These are phyloP conservation scores for Microdochium bolleyi DNA, from an alignment of 2,329 filamentous ascomycete species.

Conservation along the genomic window DNA sequence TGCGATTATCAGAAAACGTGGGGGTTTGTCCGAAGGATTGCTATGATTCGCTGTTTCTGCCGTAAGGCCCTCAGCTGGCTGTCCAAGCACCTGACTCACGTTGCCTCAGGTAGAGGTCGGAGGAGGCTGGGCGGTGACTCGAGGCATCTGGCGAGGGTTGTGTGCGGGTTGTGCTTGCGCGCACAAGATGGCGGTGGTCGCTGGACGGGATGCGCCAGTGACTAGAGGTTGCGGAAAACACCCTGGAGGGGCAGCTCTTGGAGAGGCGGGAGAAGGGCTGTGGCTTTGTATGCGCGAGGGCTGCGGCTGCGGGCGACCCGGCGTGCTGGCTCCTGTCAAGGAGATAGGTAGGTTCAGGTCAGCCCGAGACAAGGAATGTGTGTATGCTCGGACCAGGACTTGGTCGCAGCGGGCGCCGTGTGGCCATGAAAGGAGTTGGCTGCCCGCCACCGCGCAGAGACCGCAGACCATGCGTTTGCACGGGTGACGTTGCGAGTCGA, in stretches of 20 bases:
- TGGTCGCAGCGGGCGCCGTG: neutral
- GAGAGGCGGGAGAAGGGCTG: too few species aligned
- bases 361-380: neutral
- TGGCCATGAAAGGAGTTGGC: neutral
- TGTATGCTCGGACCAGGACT: neutral
- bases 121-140: conserved; percentile 27
- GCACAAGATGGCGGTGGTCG: conserved; percentile 1
- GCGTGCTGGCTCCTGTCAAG: neutral
- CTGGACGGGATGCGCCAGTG: too few species aligned
- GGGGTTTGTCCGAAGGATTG: neutral
- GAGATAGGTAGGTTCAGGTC: neutral
- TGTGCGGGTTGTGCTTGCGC: conserved; percentile 1
- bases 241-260: too few species aligned
- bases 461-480: neutral
- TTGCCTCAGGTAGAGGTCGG: conserved; percentile 33
- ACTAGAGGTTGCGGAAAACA: too few species aligned
- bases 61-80: neutral
- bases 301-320: neutral
- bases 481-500: neutral
- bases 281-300: too few species aligned
- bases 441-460: neutral
- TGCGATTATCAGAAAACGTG: neutral
- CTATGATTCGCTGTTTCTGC: neutral
- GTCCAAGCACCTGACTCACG: conserved; percentile 23
- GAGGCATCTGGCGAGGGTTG: conserved; percentile 23